Evolutionary conservation across 371 early-diverging fungal species (phyloP).

Genomic region (Fennellomyces sp.): DNA sequence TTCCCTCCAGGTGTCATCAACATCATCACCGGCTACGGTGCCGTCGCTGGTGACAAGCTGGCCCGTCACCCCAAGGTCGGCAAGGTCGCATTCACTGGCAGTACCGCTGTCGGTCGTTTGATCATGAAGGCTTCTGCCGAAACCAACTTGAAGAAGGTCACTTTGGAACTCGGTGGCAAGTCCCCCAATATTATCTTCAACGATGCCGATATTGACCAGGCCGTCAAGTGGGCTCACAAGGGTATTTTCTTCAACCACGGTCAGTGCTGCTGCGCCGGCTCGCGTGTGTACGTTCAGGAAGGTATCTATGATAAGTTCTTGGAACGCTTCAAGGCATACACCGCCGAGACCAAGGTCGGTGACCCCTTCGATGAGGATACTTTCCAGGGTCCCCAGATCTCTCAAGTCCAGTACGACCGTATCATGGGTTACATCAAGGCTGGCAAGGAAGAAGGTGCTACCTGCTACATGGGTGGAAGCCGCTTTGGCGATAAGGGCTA

Average conservation of each 20-base stretch:
- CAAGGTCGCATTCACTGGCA: constrained; percentile 72
- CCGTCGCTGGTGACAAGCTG: constrained; percentile 36
- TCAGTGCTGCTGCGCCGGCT: constrained; percentile 84
- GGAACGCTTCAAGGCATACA: constrained; percentile 60
- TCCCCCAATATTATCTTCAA: constrained; percentile 92
- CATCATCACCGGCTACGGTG: constrained; percentile 59
- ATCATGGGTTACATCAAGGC: constrained; percentile 58
- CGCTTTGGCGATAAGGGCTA: constrained; percentile 53
- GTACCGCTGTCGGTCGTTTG: constrained; percentile 55
- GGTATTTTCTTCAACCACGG: constrained; percentile 85
- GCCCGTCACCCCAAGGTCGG: constrained; percentile 41
- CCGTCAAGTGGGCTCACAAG: constrained; percentile 70
- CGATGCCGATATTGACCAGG: constrained; percentile 81
- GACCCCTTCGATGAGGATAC: constrained; percentile 56
- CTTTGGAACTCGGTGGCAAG: constrained; percentile 84
- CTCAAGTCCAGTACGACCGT: constrained; percentile 74
- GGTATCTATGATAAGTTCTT: constrained; percentile 77
- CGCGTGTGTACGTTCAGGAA: constrained; percentile 85
- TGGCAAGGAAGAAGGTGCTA: constrained; percentile 54
- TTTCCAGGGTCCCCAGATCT: constrained; percentile 79
- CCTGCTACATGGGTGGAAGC: constrained; percentile 47
- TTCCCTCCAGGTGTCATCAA: constrained; percentile 73
- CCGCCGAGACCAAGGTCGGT: constrained; percentile 61
- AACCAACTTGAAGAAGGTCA: constrained; percentile 75
- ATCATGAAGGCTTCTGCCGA: constrained; percentile 61